These are phyloP conservation scores for Ceratocystis alfenasii DNA, from an alignment of 2,329 filamentous ascomycete genomes.

Conservation along the genomic window DNA sequence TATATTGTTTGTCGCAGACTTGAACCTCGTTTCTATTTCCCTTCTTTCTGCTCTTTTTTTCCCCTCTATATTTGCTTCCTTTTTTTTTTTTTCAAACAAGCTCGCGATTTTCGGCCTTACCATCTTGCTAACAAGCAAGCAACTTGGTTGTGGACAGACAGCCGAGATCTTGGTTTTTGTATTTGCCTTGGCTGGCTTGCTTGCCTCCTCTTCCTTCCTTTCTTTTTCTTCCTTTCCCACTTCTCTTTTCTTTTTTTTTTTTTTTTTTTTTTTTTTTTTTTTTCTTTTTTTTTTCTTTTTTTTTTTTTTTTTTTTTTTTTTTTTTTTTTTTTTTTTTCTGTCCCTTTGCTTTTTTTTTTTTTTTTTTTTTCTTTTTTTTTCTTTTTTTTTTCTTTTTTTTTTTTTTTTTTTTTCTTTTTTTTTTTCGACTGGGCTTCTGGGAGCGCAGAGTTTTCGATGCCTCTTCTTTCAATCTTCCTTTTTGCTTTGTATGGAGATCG, in stretches of 20 bases:
- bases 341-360: neutral
- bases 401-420: neutral
- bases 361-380: neutral
- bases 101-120: constrained; percentile 9
- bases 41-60: neutral
- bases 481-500: constrained; percentile 11
- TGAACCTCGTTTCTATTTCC: neutral
- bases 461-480: constrained; percentile 11
- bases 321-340: constrained; percentile 1
- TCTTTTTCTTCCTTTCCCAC: neutral
- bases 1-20: neutral
- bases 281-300: neutral
- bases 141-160: neutral
- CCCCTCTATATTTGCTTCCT: constrained; percentile 24
- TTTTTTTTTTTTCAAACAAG: neutral
- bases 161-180: neutral
- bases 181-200: neutral
- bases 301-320: neutral
- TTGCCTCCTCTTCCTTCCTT: neutral
- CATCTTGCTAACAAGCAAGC: neutral
- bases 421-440: neutral
- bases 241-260: neutral
- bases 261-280: neutral
- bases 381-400: neutral
- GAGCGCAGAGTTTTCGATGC: constrained; percentile 7